phyloP scores from a whole-genome alignment of 305 asterid genomes.

The Withania somnifera region DNA sequence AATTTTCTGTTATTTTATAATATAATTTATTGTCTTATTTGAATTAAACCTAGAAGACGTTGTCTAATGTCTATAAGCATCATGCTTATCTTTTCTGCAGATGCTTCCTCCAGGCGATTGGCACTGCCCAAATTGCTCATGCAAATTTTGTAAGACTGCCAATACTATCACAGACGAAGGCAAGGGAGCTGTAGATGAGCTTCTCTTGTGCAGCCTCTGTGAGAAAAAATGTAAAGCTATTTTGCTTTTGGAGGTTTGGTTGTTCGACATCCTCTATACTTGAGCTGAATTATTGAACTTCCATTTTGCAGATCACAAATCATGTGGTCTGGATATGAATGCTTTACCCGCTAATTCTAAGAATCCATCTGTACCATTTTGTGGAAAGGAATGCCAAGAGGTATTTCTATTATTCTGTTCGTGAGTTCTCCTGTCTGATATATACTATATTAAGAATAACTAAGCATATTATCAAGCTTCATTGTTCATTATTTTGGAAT shows the following conservation, averaged over 20 bases:
- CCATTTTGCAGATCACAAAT: slow-evolving; percentile 57
- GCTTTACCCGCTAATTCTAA: slow-evolving; percentile 30
- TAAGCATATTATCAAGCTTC: not conserved
- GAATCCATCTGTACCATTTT: slow-evolving; percentile 37
- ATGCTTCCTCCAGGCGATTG: slow-evolving; percentile 91
- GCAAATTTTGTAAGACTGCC: slow-evolving; percentile 73
- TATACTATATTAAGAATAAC: not conserved
- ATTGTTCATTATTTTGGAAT: not conserved
- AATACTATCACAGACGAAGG: slow-evolving; percentile 25
- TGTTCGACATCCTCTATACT: not conserved
- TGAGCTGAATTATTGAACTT: slow-evolving; percentile 7
- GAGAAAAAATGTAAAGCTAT: slow-evolving; percentile 68
- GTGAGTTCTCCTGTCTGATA: not conserved
- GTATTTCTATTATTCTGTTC: slow-evolving; percentile 26
- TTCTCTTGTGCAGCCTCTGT: slow-evolving; percentile 55
- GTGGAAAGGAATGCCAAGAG: slow-evolving; percentile 87
- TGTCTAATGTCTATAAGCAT: not conserved
- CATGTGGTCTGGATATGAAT: slow-evolving; percentile 43
- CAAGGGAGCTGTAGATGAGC: slow-evolving; percentile 27
- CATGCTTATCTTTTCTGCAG: slow-evolving; percentile 32
- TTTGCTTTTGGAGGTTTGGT: not conserved
- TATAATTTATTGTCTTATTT: not conserved
- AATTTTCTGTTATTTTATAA: not conserved
- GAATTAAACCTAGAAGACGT: not conserved
- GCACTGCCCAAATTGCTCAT: slow-evolving; percentile 85